These are phyloP conservation scores for Colletotrichum shisoi DNA, from an alignment of 2,329 filamentous ascomycete species.

Conservation along the genomic window DNA sequence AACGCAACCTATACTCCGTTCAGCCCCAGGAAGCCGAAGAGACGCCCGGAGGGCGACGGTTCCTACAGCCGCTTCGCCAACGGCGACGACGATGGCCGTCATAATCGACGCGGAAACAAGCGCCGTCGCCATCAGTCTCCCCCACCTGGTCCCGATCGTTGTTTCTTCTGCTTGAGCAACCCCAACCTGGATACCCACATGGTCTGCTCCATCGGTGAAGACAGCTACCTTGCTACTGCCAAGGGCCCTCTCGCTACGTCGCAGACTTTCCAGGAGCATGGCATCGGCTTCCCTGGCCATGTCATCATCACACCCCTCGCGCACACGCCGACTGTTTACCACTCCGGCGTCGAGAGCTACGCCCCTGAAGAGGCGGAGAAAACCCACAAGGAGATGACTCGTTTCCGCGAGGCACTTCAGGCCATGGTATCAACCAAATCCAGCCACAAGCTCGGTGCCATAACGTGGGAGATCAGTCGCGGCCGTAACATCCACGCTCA, in stretches of 20 bases:
- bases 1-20: slow-evolving; percentile 83
- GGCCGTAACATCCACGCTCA: slow-evolving; percentile 83
- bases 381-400: slow-evolving; percentile 81
- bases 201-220: slow-evolving; percentile 85
- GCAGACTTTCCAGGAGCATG: slow-evolving; percentile 69
- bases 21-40: slow-evolving; percentile 59
- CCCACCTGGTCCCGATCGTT: slow-evolving; percentile 76
- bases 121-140: slow-evolving; percentile 58
- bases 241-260: slow-evolving; percentile 84
- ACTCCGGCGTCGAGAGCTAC: slow-evolving; percentile 65
- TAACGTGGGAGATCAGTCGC: slow-evolving; percentile 93
- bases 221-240: slow-evolving; percentile 87
- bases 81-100: slow-evolving; percentile 52
- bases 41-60: slow-evolving; percentile 62
- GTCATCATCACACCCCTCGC: slow-evolving; percentile 89
- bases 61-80: slow-evolving; percentile 64
- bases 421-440: slow-evolving; percentile 72
- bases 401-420: slow-evolving; percentile 79
- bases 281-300: slow-evolving; percentile 80
- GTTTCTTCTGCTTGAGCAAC: slow-evolving; percentile 96
- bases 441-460: slow-evolving; percentile 72
- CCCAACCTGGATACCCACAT: slow-evolving; percentile 84
- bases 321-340: slow-evolving; percentile 77
- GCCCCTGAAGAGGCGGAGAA: slow-evolving; percentile 63
- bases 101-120: slow-evolving; percentile 54